Conservation (phyloP, 495 filamentous ascomycete genomes). For the Aspergillus olivimuriae region DNA sequence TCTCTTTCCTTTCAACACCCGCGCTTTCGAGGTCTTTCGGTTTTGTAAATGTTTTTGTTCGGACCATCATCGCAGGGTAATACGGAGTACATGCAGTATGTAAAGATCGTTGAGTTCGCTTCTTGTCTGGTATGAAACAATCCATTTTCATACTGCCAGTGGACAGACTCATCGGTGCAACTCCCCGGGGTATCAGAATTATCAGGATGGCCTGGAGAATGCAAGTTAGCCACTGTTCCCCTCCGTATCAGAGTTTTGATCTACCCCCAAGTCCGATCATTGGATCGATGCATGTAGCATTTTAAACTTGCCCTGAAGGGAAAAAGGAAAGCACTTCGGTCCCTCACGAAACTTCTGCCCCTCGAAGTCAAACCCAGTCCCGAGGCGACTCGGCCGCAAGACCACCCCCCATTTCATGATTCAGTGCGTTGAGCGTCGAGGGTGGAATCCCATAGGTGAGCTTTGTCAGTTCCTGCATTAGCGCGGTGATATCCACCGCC, state of each 20-base stretch:
- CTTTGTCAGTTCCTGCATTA: slow-evolving; percentile 42
- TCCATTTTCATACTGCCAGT: too few species aligned
- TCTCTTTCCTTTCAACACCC: not conserved
- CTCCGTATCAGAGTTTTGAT: not conserved
- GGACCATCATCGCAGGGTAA: too few species aligned
- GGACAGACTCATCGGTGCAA: too few species aligned
- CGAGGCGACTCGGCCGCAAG: not conserved
- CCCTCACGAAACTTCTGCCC: too few species aligned
- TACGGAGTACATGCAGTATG: too few species aligned
- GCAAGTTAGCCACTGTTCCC: too few species aligned
- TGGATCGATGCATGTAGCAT: not conserved
- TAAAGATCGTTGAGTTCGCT: too few species aligned
- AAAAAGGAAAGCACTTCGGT: not conserved
- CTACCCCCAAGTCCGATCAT: not conserved
- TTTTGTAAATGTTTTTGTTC: too few species aligned
- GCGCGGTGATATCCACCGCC: slow-evolving; percentile 19
- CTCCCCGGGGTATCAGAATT: too few species aligned
- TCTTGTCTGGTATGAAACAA: too few species aligned
- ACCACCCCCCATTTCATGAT: slow-evolving; percentile 4
- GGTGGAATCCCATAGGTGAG: slow-evolving; percentile 4
- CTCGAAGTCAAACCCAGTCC: not conserved
- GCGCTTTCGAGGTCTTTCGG: too few species aligned
- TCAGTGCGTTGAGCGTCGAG: slow-evolving; percentile 8
- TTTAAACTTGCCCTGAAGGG: not conserved
- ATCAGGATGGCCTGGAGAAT: too few species aligned